phyloP scores from a whole-genome alignment of 495 filamentous ascomycete genomes.

The Penicillium steckii region DNA sequence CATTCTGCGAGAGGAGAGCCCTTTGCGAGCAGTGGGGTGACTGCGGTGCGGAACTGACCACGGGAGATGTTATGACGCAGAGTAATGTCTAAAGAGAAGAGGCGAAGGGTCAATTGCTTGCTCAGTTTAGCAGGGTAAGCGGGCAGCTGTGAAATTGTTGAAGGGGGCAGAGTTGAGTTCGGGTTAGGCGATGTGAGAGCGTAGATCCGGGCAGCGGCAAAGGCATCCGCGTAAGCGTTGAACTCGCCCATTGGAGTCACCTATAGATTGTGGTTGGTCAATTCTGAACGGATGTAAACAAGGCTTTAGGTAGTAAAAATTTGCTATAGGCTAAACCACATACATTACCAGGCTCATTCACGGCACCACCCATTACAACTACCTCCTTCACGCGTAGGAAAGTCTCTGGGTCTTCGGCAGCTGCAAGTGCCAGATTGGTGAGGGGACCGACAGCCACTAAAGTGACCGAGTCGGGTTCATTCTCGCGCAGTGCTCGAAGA shows the following conservation, averaged over 20 bases:
- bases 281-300: neutral
- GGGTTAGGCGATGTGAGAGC: conserved; percentile 84
- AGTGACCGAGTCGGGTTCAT: conserved; percentile 79
- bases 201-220: conserved; percentile 84
- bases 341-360: conserved; percentile 76
- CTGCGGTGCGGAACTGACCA: conserved; percentile 55
- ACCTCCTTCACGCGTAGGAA: conserved; percentile 89
- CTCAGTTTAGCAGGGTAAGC: conserved; percentile 68
- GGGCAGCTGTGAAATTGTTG: conserved; percentile 41
- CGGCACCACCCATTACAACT: conserved; percentile 94
- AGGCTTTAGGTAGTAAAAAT: neutral
- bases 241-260: conserved; percentile 78
- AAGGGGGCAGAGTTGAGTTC: conserved; percentile 64
- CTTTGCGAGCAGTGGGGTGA: conserved; percentile 44
- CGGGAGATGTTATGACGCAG: conserved; percentile 65
- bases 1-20: conserved; percentile 82
- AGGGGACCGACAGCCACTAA: conserved; percentile 88
- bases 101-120: conserved; percentile 65
- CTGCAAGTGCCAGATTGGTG: conserved; percentile 87
- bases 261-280: conserved; percentile 22
- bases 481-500: conserved; percentile 71
- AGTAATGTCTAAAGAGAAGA: conserved; percentile 92
- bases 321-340: conserved; percentile 13
- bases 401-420: conserved; percentile 77
- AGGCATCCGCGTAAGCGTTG: conserved; percentile 78